Percentiles rank a stretch among this genome's conserved stretches.
phyloP scores from a whole-genome alignment of 2,329 filamentous ascomycete genomes.

The Fusarium sp. region DNA sequence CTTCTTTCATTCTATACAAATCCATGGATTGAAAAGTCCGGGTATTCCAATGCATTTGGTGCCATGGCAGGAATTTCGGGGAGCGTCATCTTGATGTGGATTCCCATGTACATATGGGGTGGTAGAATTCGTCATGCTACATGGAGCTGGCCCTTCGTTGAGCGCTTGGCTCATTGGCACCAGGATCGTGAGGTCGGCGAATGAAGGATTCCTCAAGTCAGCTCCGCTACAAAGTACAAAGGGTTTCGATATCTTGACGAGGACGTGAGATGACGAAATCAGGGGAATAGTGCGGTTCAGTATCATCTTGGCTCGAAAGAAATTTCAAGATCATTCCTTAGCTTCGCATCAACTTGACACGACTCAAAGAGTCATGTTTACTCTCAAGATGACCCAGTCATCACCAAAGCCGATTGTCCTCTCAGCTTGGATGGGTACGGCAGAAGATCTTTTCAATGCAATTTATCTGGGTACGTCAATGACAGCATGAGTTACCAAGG shows the following conservation, averaged over 20 bases:
- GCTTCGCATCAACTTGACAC: neutral
- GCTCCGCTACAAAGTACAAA: neutral
- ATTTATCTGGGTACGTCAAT: neutral
- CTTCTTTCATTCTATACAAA: constrained; percentile 68
- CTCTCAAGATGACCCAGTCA: neutral
- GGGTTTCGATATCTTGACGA: neutral
- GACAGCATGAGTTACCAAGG: neutral
- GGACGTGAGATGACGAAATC: neutral
- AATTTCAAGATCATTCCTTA: neutral
- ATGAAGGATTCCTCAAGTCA: neutral
- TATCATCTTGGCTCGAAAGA: neutral
- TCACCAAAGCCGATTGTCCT: neutral
- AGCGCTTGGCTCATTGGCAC: constrained; percentile 23
- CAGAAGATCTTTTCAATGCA: neutral
- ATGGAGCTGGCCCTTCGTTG: constrained; percentile 18
- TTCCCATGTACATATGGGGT: constrained; percentile 62
- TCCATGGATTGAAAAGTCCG: constrained; percentile 59
- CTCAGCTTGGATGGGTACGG: neutral
- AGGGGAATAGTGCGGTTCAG: neutral
- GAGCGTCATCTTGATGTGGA: constrained; percentile 56
- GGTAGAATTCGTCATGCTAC: constrained; percentile 44
- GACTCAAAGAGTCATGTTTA: neutral
- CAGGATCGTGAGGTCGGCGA: constrained; percentile 30
- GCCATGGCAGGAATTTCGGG: constrained; percentile 63
- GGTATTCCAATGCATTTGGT: constrained; percentile 61